Evolutionary conservation across 2,329 filamentous ascomycete genomes (phyloP), one percentile per base, ranked within the genome.

Genomic region (Laburnicola sp.): DNA sequence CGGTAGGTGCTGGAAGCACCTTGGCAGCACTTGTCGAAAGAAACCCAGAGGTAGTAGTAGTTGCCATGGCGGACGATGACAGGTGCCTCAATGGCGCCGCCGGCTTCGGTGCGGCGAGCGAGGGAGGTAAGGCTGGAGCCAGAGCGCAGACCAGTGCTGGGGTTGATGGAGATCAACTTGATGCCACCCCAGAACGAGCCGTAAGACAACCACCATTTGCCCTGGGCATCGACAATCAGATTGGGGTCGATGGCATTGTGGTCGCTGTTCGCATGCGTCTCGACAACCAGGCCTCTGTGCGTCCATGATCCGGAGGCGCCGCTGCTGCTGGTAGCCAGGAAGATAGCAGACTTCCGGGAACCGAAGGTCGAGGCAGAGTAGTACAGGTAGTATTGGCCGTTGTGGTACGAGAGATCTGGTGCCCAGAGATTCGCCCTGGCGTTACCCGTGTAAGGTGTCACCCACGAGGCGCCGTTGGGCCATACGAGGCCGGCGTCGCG

Each of bases 171-270:
- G 71, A 82, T 85, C 55, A 87, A 78, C 45, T 53, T 53, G 34
- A 53, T 27, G 60, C 83, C 80, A 5, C 74, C 69, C 83, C 84
- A 88, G 76, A 86, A 88, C n/a, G 82, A 85, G 26, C 85, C 86
- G 55, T 87, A 88, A 52, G 77, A 83, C 58, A 82, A 67, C 42
- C 77, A 75, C 49, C 77, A 78, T 4, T 72, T 71, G 47, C 77
- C 62, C 27, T 45, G n/a, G 5, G 61, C 65, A 30, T 62, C 66
- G 21, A 57, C 48, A 49, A 81, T 71, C 26, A 76, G 57, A 43
- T 73, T 70, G 8, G 65, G 62, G 45, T 76, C 86, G 60, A 89
- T 77, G 43, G 74, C 73, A 51, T 77, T 76, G 63, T 74, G 76
- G 7, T 51, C 32, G 32, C 71, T 69, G n/a, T 65, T 64, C 2